phyloP scores from a whole-genome alignment of 1,284 basidiomycete species.

The Fomitiporia mediterranea region DNA sequence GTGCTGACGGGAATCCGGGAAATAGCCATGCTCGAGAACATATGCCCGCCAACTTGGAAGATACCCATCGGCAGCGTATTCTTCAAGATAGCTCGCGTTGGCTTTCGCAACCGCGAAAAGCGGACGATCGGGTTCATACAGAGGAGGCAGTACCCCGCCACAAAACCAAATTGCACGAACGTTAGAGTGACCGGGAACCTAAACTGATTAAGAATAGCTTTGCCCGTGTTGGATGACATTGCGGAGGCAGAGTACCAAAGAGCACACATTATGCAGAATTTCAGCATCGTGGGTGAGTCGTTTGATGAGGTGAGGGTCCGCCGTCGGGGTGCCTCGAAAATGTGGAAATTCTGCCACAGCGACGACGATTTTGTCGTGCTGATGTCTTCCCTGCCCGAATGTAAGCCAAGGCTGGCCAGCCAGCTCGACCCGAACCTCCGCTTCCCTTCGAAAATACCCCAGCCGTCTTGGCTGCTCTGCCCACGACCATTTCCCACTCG shows the following conservation, averaged over 20 bases:
- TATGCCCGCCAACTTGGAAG: slow-evolving; percentile 96
- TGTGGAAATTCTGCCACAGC: slow-evolving; percentile 18
- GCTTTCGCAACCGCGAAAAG: slow-evolving; percentile 62
- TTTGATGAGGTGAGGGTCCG: slow-evolving; percentile 17
- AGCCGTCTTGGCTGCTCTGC: slow-evolving; percentile 6
- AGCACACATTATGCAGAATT: slow-evolving; percentile 52
- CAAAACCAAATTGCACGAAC: slow-evolving; percentile 96
- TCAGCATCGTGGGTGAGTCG: slow-evolving; percentile 23
- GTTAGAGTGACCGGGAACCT: slow-evolving; percentile 89
- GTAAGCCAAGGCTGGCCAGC: slow-evolving; percentile 15
- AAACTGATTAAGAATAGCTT: slow-evolving; percentile 84
- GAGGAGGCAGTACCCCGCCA: slow-evolving; percentile 80
- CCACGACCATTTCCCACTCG: not conserved
- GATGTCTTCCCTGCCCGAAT: not conserved
- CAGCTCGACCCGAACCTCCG: slow-evolving; percentile 17
- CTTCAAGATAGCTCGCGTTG: slow-evolving; percentile 68
- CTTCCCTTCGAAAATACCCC: slow-evolving; percentile 16
- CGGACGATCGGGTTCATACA: slow-evolving; percentile 71
- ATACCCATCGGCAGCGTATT: slow-evolving; percentile 89
- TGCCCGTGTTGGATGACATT: slow-evolving; percentile 84
- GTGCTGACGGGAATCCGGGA: slow-evolving; percentile 95
- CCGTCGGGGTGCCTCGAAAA: slow-evolving; percentile 18
- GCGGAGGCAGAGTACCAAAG: slow-evolving; percentile 86
- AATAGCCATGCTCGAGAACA: slow-evolving; percentile 95
- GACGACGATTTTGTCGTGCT: slow-evolving; percentile 16